A percentile compares a stretch with the other conserved stretches of the same genome.
phyloP scores from a whole-genome alignment of 2,329 filamentous ascomycete species.

The Pyrenochaeta sp. region DNA sequence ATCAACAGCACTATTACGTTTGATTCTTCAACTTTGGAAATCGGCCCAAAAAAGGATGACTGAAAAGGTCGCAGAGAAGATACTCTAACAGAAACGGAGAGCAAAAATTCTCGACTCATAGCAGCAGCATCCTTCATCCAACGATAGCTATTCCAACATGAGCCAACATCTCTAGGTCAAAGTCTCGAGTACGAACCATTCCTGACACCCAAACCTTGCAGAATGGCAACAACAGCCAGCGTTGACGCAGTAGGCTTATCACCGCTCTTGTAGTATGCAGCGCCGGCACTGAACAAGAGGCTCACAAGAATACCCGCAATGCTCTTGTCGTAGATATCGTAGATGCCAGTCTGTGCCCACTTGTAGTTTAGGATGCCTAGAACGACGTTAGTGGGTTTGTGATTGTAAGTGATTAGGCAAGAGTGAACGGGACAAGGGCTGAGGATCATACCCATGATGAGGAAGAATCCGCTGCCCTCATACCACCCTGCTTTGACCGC shows the following conservation, averaged over 20 bases:
- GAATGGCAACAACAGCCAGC: slow-evolving; percentile 29
- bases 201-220: slow-evolving; percentile 37
- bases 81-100: too few species aligned
- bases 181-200: slow-evolving; percentile 27
- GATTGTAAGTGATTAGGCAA: not conserved
- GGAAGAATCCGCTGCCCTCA: slow-evolving; percentile 47
- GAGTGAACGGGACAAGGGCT: not conserved
- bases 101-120: not conserved
- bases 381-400: too few species aligned
- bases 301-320: slow-evolving; percentile 39
- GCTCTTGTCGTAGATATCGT: slow-evolving; percentile 42
- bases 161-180: not conserved
- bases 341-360: slow-evolving; percentile 42
- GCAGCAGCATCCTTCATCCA: not conserved
- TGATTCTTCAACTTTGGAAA: too few species aligned
- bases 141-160: not conserved
- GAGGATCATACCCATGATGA: slow-evolving; percentile 38
- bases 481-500: slow-evolving; percentile 48
- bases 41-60: too few species aligned
- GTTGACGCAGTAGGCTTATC: slow-evolving; percentile 35
- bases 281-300: slow-evolving; percentile 35
- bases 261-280: slow-evolving; percentile 30
- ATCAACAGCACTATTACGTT: too few species aligned
- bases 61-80: too few species aligned
- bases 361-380: slow-evolving; percentile 47